Evolutionary conservation across 129 eudicot genomes (phyloP).

Genomic region (Ambrosia artemisiifolia): DNA sequence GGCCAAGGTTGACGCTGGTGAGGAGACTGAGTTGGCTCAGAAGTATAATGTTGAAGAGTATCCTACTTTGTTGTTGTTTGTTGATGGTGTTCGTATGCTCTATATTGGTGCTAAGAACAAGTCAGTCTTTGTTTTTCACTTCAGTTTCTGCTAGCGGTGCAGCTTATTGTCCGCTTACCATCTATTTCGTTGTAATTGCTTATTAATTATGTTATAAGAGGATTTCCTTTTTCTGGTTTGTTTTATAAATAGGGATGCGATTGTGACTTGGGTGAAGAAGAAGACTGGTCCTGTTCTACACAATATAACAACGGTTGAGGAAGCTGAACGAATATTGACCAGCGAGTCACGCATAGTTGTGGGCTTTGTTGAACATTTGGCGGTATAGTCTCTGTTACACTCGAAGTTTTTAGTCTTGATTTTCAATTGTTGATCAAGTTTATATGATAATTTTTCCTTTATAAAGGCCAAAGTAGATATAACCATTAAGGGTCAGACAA

Average conservation of each 20-base stretch:
- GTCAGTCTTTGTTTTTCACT: slow-evolving; percentile 39
- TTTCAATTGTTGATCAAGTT: neutral
- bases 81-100: slow-evolving; percentile 45
- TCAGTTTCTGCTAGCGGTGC: neutral
- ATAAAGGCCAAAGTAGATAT: neutral
- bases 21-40: slow-evolving; percentile 65
- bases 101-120: slow-evolving; percentile 60
- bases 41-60: slow-evolving; percentile 62
- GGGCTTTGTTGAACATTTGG: slow-evolving; percentile 54
- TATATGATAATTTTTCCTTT: neutral
- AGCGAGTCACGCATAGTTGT: slow-evolving; percentile 54
- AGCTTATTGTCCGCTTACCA: neutral
- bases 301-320: slow-evolving; percentile 54
- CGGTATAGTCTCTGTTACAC: slow-evolving; percentile 41
- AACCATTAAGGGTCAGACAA: neutral
- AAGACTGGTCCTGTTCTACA: slow-evolving; percentile 63
- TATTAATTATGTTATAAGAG: neutral
- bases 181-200: slow-evolving; percentile 13
- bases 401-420: neutral
- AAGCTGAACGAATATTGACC: slow-evolving; percentile 54
- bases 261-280: slow-evolving; percentile 81
- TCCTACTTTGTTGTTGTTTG: slow-evolving; percentile 43
- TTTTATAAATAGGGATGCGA: slow-evolving; percentile 56
- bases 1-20: slow-evolving; percentile 77
- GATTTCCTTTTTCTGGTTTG: neutral